Evolutionary conservation across 441 rosid genomes (phyloP).

Genomic region (Monsonia emarginata): DNA sequence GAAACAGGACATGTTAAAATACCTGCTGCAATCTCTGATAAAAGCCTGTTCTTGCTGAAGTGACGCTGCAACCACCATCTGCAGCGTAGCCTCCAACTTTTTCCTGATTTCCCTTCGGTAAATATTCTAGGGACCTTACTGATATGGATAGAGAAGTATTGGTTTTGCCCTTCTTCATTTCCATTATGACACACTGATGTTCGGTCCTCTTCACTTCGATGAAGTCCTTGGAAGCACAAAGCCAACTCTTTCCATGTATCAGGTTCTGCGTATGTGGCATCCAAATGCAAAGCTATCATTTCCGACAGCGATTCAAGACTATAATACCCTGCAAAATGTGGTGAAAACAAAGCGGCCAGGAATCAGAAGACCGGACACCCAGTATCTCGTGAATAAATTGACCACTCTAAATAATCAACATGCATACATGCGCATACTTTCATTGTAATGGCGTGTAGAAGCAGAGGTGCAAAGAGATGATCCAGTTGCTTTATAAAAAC

Average conservation of each 20-base stretch:
- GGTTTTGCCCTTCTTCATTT: slow-evolving; percentile 26
- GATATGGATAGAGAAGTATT: slow-evolving; percentile 25
- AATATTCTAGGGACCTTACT: slow-evolving; percentile 34
- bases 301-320: slow-evolving; percentile 41
- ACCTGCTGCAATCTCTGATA: slow-evolving; percentile 45
- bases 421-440: not conserved
- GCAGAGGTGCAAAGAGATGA: not conserved
- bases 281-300: slow-evolving; percentile 80
- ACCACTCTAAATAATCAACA: not conserved
- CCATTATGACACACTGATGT: slow-evolving; percentile 39
- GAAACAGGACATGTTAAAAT: not conserved
- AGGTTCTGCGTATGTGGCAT: slow-evolving; percentile 39
- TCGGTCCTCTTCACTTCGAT: slow-evolving; percentile 45
- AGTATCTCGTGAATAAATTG: not conserved
- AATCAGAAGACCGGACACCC: not conserved
- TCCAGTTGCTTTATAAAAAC: not conserved
- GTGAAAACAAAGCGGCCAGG: not conserved
- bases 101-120: slow-evolving; percentile 25
- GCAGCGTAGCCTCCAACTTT: slow-evolving; percentile 51
- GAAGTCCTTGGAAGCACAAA: slow-evolving; percentile 43
- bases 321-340: slow-evolving; percentile 43
- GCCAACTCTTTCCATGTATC: slow-evolving; percentile 67
- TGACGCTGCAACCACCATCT: slow-evolving; percentile 62
- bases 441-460: not conserved
- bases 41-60: slow-evolving; percentile 41